Base-by-base conservation (phyloP, 2,329 filamentous ascomycete species). In the Pseudogymnoascus pannorum region DNA sequence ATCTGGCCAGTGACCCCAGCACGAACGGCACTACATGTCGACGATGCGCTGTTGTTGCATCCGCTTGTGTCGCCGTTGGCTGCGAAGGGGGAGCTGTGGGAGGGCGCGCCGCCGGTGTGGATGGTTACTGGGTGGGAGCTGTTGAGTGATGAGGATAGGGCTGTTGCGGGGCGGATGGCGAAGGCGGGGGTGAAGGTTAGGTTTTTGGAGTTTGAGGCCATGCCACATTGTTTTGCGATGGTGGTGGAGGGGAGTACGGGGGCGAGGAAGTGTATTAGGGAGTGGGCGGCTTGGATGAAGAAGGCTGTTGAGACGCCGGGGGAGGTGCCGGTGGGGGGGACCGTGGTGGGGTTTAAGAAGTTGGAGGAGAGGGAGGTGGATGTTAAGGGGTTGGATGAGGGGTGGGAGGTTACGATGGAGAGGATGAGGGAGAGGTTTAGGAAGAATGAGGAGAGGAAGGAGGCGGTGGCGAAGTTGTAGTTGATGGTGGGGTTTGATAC, bases 161-260 rank as follows among this genome's bases (percentile, higher is more conserved):
- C 83, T 59, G 70, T 90, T 2, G 87, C 86, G 0, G 73, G 75
- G 40, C 78, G 79, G 38, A 76, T 89, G 9, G 76, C 77, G 14
- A 65, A 68, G 6, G 82, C 88, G 51, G 84, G 82, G 4, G 86
- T 87, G 0, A 69, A 68, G 0, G 82, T 92, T 0, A 78, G 83
- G 3, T 88, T 86, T 68, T 84, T 89, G 70, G 83, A 91, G 73
- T 94, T 86, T 70, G 86, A 92, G 71, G 87, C 84, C 2, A 93
- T 93, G 89, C 88, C 90, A 60, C 89, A 92, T 73, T 85, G 83
- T 66, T 93, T 91, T 69, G 83, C 81, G 0, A 68, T 85, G 64
- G 65, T 89, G 1, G 73, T 90, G 61, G 72, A 77, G 1, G 72
- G 74, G 4, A 70, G 79, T 2, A 69, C 76, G 1, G 77, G 74